Base-by-base conservation (phyloP, 1,139 yeast genomes). In the Blastobotrys illinoisensis region DNA sequence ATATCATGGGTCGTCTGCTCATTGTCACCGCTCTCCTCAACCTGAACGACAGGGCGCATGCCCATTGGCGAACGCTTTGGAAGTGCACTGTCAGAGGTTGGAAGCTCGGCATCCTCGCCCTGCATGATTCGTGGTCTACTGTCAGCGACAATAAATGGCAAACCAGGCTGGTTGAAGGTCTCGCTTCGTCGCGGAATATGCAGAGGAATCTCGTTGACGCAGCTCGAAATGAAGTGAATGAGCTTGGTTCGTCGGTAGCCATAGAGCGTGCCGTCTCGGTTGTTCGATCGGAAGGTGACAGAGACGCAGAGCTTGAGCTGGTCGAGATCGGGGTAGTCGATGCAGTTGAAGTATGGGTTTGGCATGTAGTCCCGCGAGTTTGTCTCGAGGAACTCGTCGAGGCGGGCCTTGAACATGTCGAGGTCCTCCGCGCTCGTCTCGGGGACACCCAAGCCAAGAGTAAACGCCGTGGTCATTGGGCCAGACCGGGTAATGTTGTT, bases 401-500 rank as follows among this genome's bases (percentile, higher is more conserved):
- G 55, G 1, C 65, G 61, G 2, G 40, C 40, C 40, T 32, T 32
- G 54, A 74, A 64, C 49, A 55, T 62, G 20, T 70, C 73, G 26
- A 74, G 60, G 46, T 72, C 71, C 47, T 67, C 74, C 19, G 64
- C 54, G 1, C 69, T 64, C 2, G 77, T 74, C 40, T 71, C 75
- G 9, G 75, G 75, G 14, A 72, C 54, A 6, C 75, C 75, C 6
- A 71, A 60, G 4, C 54, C 56, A 26, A 72, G 57, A 16, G 56
- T 59, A 51, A 66, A 62, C 13, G 61, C 56, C 9, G 68, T 62
- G 26, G 65, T 59, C 68, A 67, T 67, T 18, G 71, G 68, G 1
- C 72, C 72, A 5, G 78, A 69, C 23, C 78, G 65, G 21, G 71
- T 66, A 36, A 71, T 52, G 57, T 74, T 74, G 54, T 73, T 75